Conservation (phyloP, 345 rosid genomes). For the Physaria fendleri region DNA sequence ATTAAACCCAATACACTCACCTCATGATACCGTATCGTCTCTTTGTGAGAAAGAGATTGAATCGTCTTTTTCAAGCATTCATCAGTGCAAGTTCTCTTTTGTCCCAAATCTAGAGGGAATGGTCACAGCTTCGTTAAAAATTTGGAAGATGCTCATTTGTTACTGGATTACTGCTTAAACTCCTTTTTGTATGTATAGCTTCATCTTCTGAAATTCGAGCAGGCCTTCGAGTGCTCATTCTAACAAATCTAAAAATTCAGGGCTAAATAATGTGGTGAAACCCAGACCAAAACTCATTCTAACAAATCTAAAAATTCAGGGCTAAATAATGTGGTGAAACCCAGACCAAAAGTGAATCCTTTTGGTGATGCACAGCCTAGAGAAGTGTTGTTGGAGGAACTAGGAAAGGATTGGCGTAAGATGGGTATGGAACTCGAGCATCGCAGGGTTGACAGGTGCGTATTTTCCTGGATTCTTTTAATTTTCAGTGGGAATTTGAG, state of each 20-base stretch:
- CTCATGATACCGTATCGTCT: too few species aligned
- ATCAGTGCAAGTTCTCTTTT: too few species aligned
- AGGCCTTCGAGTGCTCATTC: conserved; percentile 93
- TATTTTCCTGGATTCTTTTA: neutral
- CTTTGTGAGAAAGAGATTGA: too few species aligned
- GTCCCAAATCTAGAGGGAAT: too few species aligned
- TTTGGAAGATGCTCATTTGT: too few species aligned
- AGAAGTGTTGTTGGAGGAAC: conserved; percentile 79
- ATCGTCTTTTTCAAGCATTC: too few species aligned
- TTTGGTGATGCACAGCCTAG: conserved; percentile 96
- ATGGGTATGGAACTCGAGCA: conserved; percentile 83
- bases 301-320: conserved; percentile 67
- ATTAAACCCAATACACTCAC: too few species aligned
- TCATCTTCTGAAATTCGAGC: too few species aligned
- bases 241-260: conserved; percentile 62
- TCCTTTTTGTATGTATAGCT: too few species aligned
- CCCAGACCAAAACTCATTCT: conserved; percentile 71
- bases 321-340: conserved; percentile 44
- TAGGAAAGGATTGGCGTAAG: conserved; percentile 91
- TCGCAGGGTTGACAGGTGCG: conserved; percentile 69
- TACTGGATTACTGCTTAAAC: too few species aligned
- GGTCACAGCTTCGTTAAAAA: too few species aligned
- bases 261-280: conserved; percentile 43
- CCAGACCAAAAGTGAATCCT: conserved; percentile 80
- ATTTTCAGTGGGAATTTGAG: neutral